phyloP scores from a whole-genome alignment of 208 protist species.

The Trypanosoma lewisi region DNA sequence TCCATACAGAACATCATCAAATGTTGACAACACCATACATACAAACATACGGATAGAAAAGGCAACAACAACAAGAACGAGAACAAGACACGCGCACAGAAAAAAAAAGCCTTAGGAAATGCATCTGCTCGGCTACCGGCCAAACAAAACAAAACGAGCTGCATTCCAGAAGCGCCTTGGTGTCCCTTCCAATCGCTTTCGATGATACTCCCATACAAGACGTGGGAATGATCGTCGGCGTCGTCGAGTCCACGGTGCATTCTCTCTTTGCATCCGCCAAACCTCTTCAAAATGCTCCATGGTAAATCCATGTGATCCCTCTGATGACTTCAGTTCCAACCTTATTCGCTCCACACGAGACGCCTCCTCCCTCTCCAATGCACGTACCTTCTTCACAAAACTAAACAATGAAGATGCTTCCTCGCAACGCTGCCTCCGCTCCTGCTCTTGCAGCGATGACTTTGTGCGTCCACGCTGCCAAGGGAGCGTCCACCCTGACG shows the following conservation, averaged over 20 bases:
- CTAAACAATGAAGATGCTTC: conserved; percentile 30
- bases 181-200: neutral
- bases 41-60: too few relatives aligned
- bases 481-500: conserved; percentile 55
- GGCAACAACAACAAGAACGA: too few relatives aligned
- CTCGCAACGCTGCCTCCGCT: conserved; percentile 28
- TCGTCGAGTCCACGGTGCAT: conserved; percentile 9
- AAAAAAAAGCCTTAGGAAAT: too few relatives aligned
- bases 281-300: conserved; percentile 58
- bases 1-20: too few relatives aligned
- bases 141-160: conserved; percentile 15
- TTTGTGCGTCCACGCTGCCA: conserved; percentile 59
- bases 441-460: conserved; percentile 22
- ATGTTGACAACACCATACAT: too few relatives aligned
- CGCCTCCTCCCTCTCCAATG: conserved; percentile 29
- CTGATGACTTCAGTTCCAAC: conserved; percentile 27
- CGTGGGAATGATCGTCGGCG: conserved; percentile 2
- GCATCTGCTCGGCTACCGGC: conserved; percentile 1
- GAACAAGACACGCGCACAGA: neutral
- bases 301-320: conserved; percentile 74
- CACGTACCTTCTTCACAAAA: conserved; percentile 40
- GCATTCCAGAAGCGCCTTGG: conserved; percentile 1
- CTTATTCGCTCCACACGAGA: conserved; percentile 32
- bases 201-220: conserved; percentile 16
- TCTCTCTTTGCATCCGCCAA: conserved; percentile 1